Evolutionary conservation across 2,329 filamentous ascomycete species (phyloP).

Genomic region (Aspergillus eucalypticola): DNA sequence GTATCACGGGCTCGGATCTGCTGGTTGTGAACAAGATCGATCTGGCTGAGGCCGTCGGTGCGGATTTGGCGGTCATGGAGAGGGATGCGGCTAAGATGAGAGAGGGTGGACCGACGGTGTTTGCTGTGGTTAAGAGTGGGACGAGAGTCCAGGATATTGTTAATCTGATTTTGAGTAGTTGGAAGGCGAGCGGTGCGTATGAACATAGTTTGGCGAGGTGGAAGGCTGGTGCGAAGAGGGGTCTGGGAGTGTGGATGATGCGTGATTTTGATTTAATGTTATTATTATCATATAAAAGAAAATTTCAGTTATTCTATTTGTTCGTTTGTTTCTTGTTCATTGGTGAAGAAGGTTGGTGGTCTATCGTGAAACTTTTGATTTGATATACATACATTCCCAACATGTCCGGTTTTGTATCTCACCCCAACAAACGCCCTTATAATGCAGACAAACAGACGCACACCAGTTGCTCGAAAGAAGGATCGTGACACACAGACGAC

Average conservation of each 20-base stretch:
- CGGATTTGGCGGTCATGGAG: slow-evolving; percentile 92
- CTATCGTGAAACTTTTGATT: neutral
- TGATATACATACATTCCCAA: neutral
- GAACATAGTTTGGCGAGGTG: slow-evolving; percentile 46
- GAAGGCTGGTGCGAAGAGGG: slow-evolving; percentile 42
- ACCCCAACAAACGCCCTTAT: slow-evolving; percentile 2
- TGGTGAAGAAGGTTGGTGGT: too few species aligned
- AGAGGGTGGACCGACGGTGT: slow-evolving; percentile 91
- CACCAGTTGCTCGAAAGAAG: neutral
- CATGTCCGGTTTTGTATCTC: neutral
- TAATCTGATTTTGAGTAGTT: slow-evolving; percentile 83
- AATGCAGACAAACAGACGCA: neutral
- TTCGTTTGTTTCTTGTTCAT: neutral
- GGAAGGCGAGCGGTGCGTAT: slow-evolving; percentile 82
- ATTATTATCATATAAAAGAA: too few species aligned
- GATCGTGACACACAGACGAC: neutral
- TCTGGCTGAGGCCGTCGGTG: slow-evolving; percentile 83
- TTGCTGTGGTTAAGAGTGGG: slow-evolving; percentile 94
- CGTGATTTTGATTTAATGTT: neutral
- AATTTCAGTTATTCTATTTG: too few species aligned
- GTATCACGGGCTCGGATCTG: slow-evolving; percentile 94
- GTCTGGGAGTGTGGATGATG: slow-evolving; percentile 32
- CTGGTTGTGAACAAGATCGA: slow-evolving; percentile 98
- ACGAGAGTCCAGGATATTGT: slow-evolving; percentile 85
- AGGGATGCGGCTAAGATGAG: slow-evolving; percentile 90